Conservation (phyloP, 2,329 filamentous ascomycete genomes). For the Phaeosphaeria sp. region DNA sequence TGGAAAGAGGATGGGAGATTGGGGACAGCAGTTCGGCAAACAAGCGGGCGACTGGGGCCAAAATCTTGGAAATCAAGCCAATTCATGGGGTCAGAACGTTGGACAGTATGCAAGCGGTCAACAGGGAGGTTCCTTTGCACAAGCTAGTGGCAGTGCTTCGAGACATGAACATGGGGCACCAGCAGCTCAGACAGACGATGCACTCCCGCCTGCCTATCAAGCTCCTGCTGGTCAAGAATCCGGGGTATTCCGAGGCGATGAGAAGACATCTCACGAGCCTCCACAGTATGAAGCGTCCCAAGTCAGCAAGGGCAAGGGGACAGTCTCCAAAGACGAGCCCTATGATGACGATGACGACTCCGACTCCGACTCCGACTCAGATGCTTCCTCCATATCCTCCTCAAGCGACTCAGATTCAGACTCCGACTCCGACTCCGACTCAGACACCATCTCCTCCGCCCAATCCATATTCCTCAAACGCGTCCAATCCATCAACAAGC, state of each 20-base stretch:
- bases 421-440: constrained; percentile 24
- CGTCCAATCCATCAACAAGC: constrained; percentile 31
- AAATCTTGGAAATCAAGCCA: constrained; percentile 23
- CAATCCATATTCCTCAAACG: constrained; percentile 21
- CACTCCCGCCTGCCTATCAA: constrained; percentile 21
- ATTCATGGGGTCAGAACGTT: constrained; percentile 18
- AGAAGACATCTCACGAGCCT: constrained; percentile 3
- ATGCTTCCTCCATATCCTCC: constrained; percentile 26
- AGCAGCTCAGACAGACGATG: constrained; percentile 11
- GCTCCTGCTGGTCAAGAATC: constrained; percentile 25
- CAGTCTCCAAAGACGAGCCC: neutral
- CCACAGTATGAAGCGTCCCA: neutral
- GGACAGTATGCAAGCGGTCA: neutral
- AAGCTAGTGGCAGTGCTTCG: constrained; percentile 8
- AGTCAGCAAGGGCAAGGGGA: constrained; percentile 1
- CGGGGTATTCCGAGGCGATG: constrained; percentile 18
- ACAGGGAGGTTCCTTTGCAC: constrained; percentile 1
- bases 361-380: too few relatives aligned
- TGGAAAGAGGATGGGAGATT: constrained; percentile 36
- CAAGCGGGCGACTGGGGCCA: constrained; percentile 29
- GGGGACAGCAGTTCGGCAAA: constrained; percentile 40
- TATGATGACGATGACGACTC: constrained; percentile 18
- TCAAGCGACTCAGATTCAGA: constrained; percentile 22
- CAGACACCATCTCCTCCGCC: constrained; percentile 12
- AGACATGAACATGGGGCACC: neutral